Evolutionary conservation across 2,329 filamentous ascomycete species (phyloP), one percentile per base, ranked within the genome.

Genomic region (Fusarium mangiferae): DNA sequence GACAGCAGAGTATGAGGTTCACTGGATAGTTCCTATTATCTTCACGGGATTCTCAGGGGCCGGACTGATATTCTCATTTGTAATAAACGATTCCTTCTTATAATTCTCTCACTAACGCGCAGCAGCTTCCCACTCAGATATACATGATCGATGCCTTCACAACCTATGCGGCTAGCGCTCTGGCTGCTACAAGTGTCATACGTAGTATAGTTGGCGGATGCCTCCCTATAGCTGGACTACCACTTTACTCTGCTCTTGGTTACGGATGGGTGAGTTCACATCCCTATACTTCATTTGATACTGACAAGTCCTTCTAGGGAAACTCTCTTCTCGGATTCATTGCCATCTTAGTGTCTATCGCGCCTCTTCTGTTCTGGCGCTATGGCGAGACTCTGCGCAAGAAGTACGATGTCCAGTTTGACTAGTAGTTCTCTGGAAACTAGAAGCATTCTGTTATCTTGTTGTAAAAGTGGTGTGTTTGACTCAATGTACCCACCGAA

Each of bases 111-210:
- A 9, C 38, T 26, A 8, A 18, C 10, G 3, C 5, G 2, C 20
- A 20, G 15, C 1, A 68, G 66, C 66, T 69, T 4, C 49, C 66
- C 1, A 69, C 66, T 7, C 67, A 70, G 26, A 70, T 59, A 42
- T 70, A 70, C 9, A 65, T 70, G 59, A 46, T 70, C 10, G 67
- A 70, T 3, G 54, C 67, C 1, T 70, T 65, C 41, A 59, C 66
- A 2, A 46, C 33, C 7, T 70, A 70, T 38, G 67, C 67, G 14
- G 67, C 66, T 2, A 70, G 66, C 18, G 67, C 66, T 20, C 12
- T 65, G 22, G 67, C 59, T 3, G 66, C 67, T 15, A 70, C 60
- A 7, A 70, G 60, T 22, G 46, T 70, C 14, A 52, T 69, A 14
- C 58, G 67, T 17, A 68, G 66, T 6, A 70, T 69, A 1, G 52